Conservation (phyloP, 2,329 filamentous ascomycete species). For the Calonectria naviculata region DNA sequence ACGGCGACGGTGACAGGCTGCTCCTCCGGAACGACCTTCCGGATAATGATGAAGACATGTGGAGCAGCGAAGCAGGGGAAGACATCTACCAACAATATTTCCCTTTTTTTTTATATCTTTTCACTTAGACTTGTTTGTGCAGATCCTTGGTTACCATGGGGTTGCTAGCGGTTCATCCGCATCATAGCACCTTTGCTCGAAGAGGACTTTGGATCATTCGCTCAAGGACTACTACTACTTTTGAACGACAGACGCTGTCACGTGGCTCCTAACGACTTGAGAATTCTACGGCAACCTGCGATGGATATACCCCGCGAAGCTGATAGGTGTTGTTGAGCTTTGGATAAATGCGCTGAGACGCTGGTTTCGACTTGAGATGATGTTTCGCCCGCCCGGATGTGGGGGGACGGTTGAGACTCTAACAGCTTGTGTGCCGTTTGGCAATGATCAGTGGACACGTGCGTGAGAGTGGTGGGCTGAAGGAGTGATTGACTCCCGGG, state of each 20-base stretch:
- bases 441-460: slow-evolving; percentile 43
- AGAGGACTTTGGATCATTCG: slow-evolving; percentile 47
- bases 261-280: slow-evolving; percentile 50
- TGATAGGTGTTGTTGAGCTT: slow-evolving; percentile 51
- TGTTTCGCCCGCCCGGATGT: slow-evolving; percentile 23
- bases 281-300: slow-evolving; percentile 51
- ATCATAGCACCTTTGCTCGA: slow-evolving; percentile 42
- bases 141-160: slow-evolving; percentile 43
- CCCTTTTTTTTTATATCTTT: slow-evolving; percentile 37
- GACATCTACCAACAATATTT: slow-evolving; percentile 40
- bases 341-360: slow-evolving; percentile 41
- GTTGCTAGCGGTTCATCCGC: slow-evolving; percentile 40
- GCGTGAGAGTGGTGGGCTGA: slow-evolving; percentile 48
- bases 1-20: slow-evolving; percentile 12
- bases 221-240: slow-evolving; percentile 46
- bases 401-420: slow-evolving; percentile 38
- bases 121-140: slow-evolving; percentile 45
- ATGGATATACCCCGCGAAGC: slow-evolving; percentile 56
- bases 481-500: slow-evolving; percentile 42
- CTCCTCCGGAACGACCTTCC: slow-evolving; percentile 3
- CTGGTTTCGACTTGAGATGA: slow-evolving; percentile 37
- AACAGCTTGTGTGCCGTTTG: slow-evolving; percentile 39
- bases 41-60: slow-evolving; percentile 19
- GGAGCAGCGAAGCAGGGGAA: slow-evolving; percentile 26
- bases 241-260: slow-evolving; percentile 50